Evolutionary conservation across 768 basidiomycete species (phyloP).

Genomic region (Hortiboletus campestris): DNA sequence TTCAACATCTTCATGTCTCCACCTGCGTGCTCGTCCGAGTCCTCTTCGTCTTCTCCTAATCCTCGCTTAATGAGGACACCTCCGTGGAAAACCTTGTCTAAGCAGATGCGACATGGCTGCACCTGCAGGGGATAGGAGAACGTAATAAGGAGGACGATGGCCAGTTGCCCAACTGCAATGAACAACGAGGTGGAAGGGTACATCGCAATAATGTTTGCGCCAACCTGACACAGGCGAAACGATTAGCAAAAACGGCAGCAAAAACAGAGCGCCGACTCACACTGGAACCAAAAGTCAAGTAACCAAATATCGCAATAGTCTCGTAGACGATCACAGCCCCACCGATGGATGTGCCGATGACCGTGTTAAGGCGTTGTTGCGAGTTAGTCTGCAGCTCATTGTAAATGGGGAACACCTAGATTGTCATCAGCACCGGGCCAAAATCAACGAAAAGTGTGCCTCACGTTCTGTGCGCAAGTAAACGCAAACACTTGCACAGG

Average conservation of each 20-base stretch:
- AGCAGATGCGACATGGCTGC: conserved; percentile 86
- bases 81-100: conserved; percentile 83
- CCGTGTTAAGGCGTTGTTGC: conserved; percentile 80
- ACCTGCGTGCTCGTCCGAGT: conserved; percentile 53
- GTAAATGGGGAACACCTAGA: conserved; percentile 87
- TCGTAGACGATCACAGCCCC: conserved; percentile 83
- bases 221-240: conserved; percentile 50
- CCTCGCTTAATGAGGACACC: conserved; percentile 36
- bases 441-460: conserved; percentile 22
- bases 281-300: conserved; percentile 89
- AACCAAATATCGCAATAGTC: conserved; percentile 83
- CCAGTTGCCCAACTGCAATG: conserved; percentile 89
- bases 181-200: conserved; percentile 88
- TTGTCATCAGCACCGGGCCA: conserved; percentile 1
- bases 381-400: conserved; percentile 85
- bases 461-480: conserved; percentile 90
- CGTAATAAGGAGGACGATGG: conserved; percentile 85
- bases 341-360: conserved; percentile 87
- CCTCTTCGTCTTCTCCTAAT: conserved; percentile 47
- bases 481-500: conserved; percentile 94
- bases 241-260: background rate
- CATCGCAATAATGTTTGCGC: conserved; percentile 93
- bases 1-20: conserved; percentile 66
- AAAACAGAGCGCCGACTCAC: conserved; percentile 37
- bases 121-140: conserved; percentile 96